Evolutionary conservation across 345 rosid genomes (phyloP).

Genomic region (Sonneratia alba): DNA sequence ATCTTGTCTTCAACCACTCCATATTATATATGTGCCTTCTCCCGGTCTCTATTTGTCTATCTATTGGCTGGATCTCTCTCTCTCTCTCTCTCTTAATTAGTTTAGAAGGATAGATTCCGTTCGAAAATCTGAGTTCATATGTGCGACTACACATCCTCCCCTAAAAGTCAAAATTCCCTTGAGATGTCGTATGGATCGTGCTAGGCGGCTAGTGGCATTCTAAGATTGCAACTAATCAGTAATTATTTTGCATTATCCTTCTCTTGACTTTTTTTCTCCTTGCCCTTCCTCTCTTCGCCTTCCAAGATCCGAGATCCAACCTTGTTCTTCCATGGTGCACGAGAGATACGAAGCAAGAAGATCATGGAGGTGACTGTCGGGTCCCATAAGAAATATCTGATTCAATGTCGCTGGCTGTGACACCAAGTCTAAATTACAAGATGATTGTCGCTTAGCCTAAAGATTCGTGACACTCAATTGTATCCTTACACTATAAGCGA

Average conservation of each 20-base stretch:
- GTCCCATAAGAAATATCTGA: no score
- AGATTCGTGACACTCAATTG: constrained; percentile 5
- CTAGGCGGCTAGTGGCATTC: not conserved
- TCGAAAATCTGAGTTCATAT: not conserved
- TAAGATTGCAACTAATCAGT: not conserved
- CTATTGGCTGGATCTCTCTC: not conserved
- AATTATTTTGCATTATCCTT: not conserved
- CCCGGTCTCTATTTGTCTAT: not conserved
- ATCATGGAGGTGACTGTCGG: no score
- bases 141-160: not conserved
- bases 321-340: no score
- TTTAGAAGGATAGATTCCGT: no score
- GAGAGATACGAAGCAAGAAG: no score
- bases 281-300: no score
- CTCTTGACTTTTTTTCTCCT: not conserved
- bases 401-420: no score
- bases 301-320: no score
- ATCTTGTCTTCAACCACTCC: not conserved
- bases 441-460: constrained; percentile 19
- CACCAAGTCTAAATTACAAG: constrained; percentile 11
- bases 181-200: not conserved
- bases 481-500: constrained; percentile 34
- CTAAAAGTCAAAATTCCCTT: not conserved
- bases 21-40: not conserved
- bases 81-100: no score